phyloP scores from a whole-genome alignment of 2,329 filamentous ascomycete species.

The Verticillium klebahnii region DNA sequence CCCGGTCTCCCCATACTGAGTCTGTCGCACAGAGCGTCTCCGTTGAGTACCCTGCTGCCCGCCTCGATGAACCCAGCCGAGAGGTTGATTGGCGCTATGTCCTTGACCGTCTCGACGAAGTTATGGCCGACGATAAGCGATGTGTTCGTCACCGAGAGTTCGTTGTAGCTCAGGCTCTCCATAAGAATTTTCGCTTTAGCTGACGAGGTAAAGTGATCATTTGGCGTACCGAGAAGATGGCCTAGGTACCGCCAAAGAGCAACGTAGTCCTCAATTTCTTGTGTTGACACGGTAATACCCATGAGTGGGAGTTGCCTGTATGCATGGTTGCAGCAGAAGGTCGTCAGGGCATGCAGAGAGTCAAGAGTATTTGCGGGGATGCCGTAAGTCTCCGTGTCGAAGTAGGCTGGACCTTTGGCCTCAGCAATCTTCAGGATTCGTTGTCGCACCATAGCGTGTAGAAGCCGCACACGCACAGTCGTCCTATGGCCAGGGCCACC shows the following conservation, averaged over 20 bases:
- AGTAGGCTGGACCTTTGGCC: conserved; percentile 49
- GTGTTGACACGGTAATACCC: conserved; percentile 52
- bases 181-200: conserved; percentile 23
- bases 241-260: conserved; percentile 44
- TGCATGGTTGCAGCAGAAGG: conserved; percentile 58
- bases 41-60: conserved; percentile 31
- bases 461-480: conserved; percentile 57
- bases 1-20: conserved; percentile 26
- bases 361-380: conserved; percentile 63
- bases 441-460: conserved; percentile 60
- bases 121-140: conserved; percentile 30
- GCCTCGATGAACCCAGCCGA: conserved; percentile 29
- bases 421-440: conserved; percentile 54
- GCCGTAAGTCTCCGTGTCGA: conserved; percentile 50
- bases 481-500: conserved; percentile 57
- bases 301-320: conserved; percentile 60
- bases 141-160: conserved; percentile 26
- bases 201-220: conserved; percentile 18
- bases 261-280: conserved; percentile 59
- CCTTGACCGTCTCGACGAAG: conserved; percentile 30
- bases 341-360: conserved; percentile 57
- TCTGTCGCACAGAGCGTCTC: conserved; percentile 28
- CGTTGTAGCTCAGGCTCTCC: conserved; percentile 27
- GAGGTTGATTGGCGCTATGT: conserved; percentile 28
- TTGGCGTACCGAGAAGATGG: conserved; percentile 22